phyloP scores from a whole-genome alignment of 2,329 filamentous ascomycete genomes.

The Hymenoscyphus occultus region DNA sequence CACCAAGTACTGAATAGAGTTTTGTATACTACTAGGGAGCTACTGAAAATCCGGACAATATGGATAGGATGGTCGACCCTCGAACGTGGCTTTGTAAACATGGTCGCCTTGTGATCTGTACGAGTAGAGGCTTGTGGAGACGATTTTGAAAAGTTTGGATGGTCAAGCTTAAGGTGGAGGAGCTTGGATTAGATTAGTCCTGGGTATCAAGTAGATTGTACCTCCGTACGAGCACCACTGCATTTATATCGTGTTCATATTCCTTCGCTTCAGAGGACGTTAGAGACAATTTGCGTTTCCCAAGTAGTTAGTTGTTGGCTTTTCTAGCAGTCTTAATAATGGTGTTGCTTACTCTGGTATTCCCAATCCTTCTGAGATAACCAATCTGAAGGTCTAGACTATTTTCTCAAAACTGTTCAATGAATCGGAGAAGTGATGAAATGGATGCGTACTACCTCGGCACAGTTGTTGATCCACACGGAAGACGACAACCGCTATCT shows the following conservation, averaged over 20 bases:
- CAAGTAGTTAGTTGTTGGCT: too few relatives aligned
- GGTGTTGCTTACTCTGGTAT: too few relatives aligned
- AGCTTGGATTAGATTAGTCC: too few relatives aligned
- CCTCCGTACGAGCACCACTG: too few relatives aligned
- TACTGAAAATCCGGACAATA: background rate
- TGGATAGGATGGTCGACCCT: background rate
- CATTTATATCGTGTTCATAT: too few relatives aligned
- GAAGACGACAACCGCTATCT: background rate
- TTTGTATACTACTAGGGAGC: background rate
- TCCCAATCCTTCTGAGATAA: too few relatives aligned
- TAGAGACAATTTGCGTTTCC: too few relatives aligned
- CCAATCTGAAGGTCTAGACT: background rate
- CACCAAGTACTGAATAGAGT: background rate
- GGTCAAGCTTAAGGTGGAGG: background rate
- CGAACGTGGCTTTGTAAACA: background rate
- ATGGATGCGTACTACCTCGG: background rate
- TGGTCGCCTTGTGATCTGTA: background rate
- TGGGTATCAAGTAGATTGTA: too few relatives aligned
- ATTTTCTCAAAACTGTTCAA: background rate
- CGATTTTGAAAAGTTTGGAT: background rate
- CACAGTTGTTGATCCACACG: background rate
- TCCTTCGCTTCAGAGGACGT: too few relatives aligned
- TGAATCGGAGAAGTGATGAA: background rate
- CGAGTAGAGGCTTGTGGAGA: background rate
- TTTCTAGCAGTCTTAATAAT: too few relatives aligned